A percentile compares a stretch with the other conserved stretches of the same genome.
Evolutionary conservation across 2,329 filamentous ascomycete genomes (phyloP).

Genomic region (Trichoderma guizhouense): DNA sequence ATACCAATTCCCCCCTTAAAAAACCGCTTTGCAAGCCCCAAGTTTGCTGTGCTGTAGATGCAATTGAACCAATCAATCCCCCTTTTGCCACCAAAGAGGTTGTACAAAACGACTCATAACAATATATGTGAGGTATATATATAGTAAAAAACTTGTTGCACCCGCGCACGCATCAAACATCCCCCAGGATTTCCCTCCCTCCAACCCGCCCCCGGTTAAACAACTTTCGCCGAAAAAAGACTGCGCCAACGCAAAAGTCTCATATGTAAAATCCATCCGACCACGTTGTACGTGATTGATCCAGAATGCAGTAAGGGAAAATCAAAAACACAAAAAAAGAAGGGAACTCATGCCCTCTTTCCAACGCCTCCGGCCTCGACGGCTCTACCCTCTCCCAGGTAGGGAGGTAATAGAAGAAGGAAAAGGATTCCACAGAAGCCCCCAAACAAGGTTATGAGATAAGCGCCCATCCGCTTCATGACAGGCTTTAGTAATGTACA

Average conservation of each 20-base stretch:
- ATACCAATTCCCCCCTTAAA: neutral
- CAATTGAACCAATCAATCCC: neutral
- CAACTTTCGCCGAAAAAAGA: slow-evolving; percentile 8
- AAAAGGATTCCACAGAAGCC: neutral
- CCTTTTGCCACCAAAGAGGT: neutral
- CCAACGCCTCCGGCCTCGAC: neutral
- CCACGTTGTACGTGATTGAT: slow-evolving; percentile 6
- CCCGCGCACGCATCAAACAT: neutral
- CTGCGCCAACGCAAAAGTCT: slow-evolving; percentile 8
- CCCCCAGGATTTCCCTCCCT: neutral
- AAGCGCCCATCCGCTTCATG: neutral
- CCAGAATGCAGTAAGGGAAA: slow-evolving; percentile 4
- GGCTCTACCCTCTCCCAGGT: neutral
- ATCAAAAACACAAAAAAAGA: neutral
- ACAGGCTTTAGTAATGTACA: neutral
- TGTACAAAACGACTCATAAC: slow-evolving; percentile 6
- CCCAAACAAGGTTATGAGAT: neutral
- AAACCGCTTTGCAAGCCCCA: neutral
- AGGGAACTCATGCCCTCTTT: neutral
- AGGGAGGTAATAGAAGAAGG: neutral
- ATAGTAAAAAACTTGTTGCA: neutral
- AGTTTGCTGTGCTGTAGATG: neutral
- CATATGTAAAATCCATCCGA: slow-evolving; percentile 4
- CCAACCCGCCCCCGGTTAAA: neutral
- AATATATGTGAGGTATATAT: slow-evolving; percentile 16